Conservation (phyloP, 2,329 filamentous ascomycete genomes). For the Beauveria medogensis region DNA sequence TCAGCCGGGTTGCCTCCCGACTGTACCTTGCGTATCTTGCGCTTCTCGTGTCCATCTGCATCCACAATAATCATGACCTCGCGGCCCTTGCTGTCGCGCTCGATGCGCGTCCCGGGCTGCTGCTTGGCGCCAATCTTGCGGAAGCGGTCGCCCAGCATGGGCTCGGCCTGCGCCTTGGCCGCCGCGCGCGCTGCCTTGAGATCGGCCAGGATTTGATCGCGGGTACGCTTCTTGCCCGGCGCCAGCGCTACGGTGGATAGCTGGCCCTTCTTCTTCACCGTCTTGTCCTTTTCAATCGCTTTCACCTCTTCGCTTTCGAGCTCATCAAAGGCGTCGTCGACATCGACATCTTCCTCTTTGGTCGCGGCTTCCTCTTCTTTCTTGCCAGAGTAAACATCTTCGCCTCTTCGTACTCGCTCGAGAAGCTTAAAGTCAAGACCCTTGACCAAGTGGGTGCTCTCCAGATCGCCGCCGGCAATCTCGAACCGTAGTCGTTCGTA, state of each 20-base stretch:
- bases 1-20: slow-evolving; percentile 27
- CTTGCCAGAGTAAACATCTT: slow-evolving; percentile 49
- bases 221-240: slow-evolving; percentile 52
- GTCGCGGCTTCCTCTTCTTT: slow-evolving; percentile 19
- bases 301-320: slow-evolving; percentile 48
- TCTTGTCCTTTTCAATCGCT: slow-evolving; percentile 41
- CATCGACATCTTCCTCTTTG: slow-evolving; percentile 25
- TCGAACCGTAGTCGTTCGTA: slow-evolving; percentile 69
- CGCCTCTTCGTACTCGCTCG: slow-evolving; percentile 59
- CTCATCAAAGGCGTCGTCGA: slow-evolving; percentile 60
- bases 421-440: slow-evolving; percentile 81
- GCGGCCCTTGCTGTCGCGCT: slow-evolving; percentile 51
- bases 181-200: slow-evolving; percentile 55
- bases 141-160: slow-evolving; percentile 50
- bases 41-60: slow-evolving; percentile 57
- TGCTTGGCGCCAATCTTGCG: slow-evolving; percentile 54
- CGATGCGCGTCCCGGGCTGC: slow-evolving; percentile 48
- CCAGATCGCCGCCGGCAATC: slow-evolving; percentile 74
- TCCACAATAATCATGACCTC: slow-evolving; percentile 59
- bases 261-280: slow-evolving; percentile 52
- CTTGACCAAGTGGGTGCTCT: slow-evolving; percentile 81
- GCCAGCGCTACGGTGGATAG: slow-evolving; percentile 44
- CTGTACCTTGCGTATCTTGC: slow-evolving; percentile 51
- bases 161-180: slow-evolving; percentile 45
- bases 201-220: slow-evolving; percentile 60